Evolutionary conservation across 2,329 filamentous ascomycete genomes (phyloP), one percentile per base, ranked within the genome.

Genomic region (Fusarium sp.): DNA sequence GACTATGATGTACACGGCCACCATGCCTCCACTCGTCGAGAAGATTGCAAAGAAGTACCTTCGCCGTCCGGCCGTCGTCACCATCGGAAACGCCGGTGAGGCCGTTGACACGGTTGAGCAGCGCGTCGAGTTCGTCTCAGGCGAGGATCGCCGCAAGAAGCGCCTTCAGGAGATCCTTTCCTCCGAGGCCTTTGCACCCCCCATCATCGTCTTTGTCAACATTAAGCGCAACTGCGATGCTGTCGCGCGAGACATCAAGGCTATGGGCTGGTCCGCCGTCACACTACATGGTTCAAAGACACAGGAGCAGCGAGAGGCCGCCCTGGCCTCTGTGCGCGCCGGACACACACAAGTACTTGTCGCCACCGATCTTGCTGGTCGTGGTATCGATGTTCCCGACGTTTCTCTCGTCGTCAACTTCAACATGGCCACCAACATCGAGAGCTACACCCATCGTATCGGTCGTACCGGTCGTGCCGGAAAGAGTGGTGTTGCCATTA

Each of bases 1-100:
- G 80, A 99, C 96, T 0, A 99, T 99, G 96, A 99, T 99, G 96
- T 99, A 98, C 88, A 98, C 96, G 70, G 96, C 96, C 58, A 99
- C 96, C 27, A 99, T 99, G 96, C 94, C 96, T 2, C 83, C 92
- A 0, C 89, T 92, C 0, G 92, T 99, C 14, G 96, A 99, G 78
- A 92, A 92, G 68, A 98, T 99, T 69, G 96, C 96, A n/a, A 91
- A 94, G 74, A 97, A 97, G 78, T 99, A 99, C 77, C 88, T 98
- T 14, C 91, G 95, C 1, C 89, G 96, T 11, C 96, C 96, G 0
- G 96, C 96, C 18, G 96, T 94, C 55, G 93, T 97, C 38, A 97
- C 92, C 0, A 98, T 99, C 69, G 96, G 96, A 69, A 97, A 96
- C 75, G 89, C 90, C 1, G 96, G 96, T 74, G 95, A 99, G 83